Evolutionary conservation across 176 grass and related monocot genomes (phyloP), one percentile per base, ranked within the genome.

Genomic region (Rhynchospora pubera): DNA sequence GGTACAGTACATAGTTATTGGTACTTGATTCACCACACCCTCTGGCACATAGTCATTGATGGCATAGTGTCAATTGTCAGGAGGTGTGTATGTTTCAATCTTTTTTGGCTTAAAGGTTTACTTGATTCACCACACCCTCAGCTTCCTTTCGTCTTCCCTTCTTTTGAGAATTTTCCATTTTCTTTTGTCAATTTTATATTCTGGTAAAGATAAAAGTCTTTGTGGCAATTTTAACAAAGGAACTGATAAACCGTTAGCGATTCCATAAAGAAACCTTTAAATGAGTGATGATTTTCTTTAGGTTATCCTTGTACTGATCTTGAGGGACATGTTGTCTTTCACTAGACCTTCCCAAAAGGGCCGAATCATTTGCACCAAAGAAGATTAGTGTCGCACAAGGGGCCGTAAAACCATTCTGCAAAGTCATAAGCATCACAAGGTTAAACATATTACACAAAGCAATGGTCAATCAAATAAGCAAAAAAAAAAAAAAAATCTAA

Each of bases 281-380:
- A 66, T 98, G 92, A 64, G 83, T 80, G 83, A 94, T 76, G 48
- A 94, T 93, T 82, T 57, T 94, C 79, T 63, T 90, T 28, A 98
- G 85, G 76, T 98, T 98, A 5, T 98, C 85, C 82, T 58, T 98
- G 81, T 93, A 98, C 84, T 98, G 88, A 53, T 77, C 84, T 67
- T 94, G 62, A 19, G 90, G 95, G 7, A 98, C 92, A 87, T 94
- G 88, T 15, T 94, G 92, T 21, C 90, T 79, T 79, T 93, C 81
- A 45, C 87, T 65, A 44, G 87, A 88, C 63, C 87, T 80, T 82
- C 87, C 92, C 43, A 80, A 79, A 16, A 98, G 78, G 43, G 92
- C 92, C 0, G 95, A 90, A 57, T 98, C 95, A 82, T 98, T 94
- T 19, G 95, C 92, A 18, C 95, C 92, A 50, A 98, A 98, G 86